Percentiles rank a stretch among this genome's conserved stretches.
phyloP scores from a whole-genome alignment of 257 asterid genomes.

The Solanum dulcamara region DNA sequence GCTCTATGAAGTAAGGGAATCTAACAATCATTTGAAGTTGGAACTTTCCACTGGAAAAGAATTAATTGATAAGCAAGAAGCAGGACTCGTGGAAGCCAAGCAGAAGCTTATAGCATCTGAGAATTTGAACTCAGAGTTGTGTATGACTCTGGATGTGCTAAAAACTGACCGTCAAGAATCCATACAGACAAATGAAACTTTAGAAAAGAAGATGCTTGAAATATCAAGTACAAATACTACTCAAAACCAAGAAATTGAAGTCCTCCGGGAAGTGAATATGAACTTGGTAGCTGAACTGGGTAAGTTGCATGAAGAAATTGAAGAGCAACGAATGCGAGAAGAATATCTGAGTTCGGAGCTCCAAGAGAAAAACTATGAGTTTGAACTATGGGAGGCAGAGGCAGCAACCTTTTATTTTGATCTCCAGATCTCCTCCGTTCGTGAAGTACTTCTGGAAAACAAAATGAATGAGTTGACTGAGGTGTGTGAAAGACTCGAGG shows the following conservation, averaged over 20 bases:
- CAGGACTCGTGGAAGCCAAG: constrained; percentile 41
- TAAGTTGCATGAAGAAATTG: constrained; percentile 43
- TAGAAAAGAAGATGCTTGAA: constrained; percentile 33
- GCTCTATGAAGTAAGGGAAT: constrained; percentile 32
- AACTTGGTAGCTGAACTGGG: constrained; percentile 44
- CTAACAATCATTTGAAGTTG: constrained; percentile 29
- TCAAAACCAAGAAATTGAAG: constrained; percentile 46
- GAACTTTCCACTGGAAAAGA: constrained; percentile 28
- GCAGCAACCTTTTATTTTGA: constrained; percentile 70
- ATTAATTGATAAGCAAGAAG: constrained; percentile 28
- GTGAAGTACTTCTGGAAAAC: constrained; percentile 50
- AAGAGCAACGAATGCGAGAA: constrained; percentile 45
- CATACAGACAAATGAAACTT: constrained; percentile 18
- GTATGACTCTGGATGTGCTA: constrained; percentile 33
- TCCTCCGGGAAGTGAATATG: constrained; percentile 37
- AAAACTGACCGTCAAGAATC: constrained; percentile 39
- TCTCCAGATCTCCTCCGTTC: constrained; percentile 69
- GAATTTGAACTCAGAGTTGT: constrained; percentile 32
- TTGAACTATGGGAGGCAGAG: constrained; percentile 79
- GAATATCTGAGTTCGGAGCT: constrained; percentile 46
- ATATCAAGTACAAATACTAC: constrained; percentile 35
- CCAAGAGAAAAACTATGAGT: constrained; percentile 46
- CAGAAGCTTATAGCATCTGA: constrained; percentile 50
- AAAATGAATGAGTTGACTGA: constrained; percentile 71
- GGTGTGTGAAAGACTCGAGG: constrained; percentile 39